These are phyloP conservation scores for Salix viminalis DNA, from an alignment of 345 rosid species.

Conservation along the genomic window DNA sequence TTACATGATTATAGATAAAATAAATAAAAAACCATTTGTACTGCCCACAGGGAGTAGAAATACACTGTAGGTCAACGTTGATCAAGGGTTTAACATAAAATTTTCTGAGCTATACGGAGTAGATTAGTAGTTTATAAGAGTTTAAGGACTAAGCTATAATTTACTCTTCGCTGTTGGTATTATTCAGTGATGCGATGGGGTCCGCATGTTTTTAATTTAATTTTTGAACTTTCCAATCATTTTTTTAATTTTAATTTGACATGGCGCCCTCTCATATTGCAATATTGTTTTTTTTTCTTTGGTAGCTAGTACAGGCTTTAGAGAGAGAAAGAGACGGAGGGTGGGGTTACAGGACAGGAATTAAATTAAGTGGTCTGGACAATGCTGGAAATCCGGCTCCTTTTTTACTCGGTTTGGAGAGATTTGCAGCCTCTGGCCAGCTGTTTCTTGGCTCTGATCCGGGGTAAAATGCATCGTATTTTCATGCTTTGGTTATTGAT, in stretches of 20 bases:
- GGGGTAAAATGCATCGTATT: conserved; percentile 11
- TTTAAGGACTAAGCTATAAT: neutral
- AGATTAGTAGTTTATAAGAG: neutral
- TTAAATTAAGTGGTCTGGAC: conserved; percentile 23
- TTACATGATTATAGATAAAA: neutral
- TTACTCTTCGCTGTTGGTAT: neutral
- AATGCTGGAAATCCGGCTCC: conserved; percentile 34
- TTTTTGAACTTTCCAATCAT: neutral
- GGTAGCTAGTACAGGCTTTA: neutral
- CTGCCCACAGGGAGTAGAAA: neutral
- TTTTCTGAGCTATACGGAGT: neutral
- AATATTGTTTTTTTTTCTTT: neutral
- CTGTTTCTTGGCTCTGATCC: conserved; percentile 27
- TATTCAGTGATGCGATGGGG: neutral
- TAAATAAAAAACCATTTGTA: neutral
- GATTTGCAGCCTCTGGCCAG: conserved; percentile 35
- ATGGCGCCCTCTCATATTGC: conserved; percentile 14
- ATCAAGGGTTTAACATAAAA: neutral
- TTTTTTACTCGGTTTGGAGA: conserved; percentile 26
- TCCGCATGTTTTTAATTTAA: neutral
- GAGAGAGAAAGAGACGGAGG: conserved; percentile 5
- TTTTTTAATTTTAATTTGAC: neutral
- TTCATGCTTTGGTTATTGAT: neutral
- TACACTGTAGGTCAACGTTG: neutral
- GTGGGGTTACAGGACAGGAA: neutral